Base-by-base conservation (phyloP, 768 basidiomycete species). In the Panaeolus papilionaceus region DNA sequence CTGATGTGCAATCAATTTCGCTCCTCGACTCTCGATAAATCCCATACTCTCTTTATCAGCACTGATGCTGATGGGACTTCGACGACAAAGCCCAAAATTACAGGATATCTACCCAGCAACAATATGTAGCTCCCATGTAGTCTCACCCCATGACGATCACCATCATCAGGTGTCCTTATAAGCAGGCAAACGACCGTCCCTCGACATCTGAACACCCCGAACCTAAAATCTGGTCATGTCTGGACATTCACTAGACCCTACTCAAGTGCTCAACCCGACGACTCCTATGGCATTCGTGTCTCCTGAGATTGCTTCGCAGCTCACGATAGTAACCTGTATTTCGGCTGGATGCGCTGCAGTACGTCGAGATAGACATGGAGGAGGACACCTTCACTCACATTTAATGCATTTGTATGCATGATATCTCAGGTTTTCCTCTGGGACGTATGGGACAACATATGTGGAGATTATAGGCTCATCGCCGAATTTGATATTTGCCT, bases 371-470 rank as follows among this genome's bases (percentile, higher is more conserved):
- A 20, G 39, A 33, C 3, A 33, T 2, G 3, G 33, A 2, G 33
- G 33, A 33, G 33, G 33, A 33, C 33, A 33, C 0, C 33, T 33
- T 33, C 33, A 33, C 33, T 33, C 3, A 33, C 33, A 33, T 3
- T 2, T 14, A n/a, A 7, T 47, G 18, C 7, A 47, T 14, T 14
- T 8, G 2, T 20, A n/a, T 47, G 1, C 6, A 18, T 47, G 18
- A 47, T 8, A 47, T n/a, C 16, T 16, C n/a, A 71, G 71, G 67
- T 67, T 2, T 47, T 71, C 28, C 8, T 69, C 61, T 71, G 71
- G 71, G 71, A 71, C 54, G 65, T 71, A 23, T 63, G 69, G 8
- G 20, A 67, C 16, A 63, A 69, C 64, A 63, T 71, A 12, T 40
- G 58, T 16, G 61, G 69, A 11, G 71, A 71, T 38, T 69, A 61